phyloP scores from a whole-genome alignment of 129 eudicot species.

The Helianthus tuberosus region DNA sequence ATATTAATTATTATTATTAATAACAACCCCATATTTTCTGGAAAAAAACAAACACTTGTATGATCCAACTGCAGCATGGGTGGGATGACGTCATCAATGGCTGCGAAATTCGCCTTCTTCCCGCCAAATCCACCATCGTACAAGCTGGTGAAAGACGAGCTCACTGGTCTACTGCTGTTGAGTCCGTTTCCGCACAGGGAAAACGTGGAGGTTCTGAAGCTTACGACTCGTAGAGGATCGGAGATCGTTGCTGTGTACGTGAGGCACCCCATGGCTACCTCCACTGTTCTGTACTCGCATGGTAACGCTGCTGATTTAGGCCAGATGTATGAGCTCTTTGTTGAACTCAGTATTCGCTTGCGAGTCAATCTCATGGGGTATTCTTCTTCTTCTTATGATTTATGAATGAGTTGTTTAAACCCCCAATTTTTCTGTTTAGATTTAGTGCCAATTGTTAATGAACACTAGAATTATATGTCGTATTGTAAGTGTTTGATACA shows the following conservation, averaged over 20 bases:
- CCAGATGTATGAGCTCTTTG: slow-evolving; percentile 89
- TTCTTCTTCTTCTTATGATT: neutral
- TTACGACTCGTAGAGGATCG: slow-evolving; percentile 68
- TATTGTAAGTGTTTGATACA: neutral
- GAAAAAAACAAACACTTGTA: neutral
- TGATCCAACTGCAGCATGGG: slow-evolving; percentile 48
- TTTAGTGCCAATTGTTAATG: neutral
- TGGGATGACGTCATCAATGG: slow-evolving; percentile 98
- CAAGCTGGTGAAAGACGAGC: slow-evolving; percentile 67
- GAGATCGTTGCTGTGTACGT: slow-evolving; percentile 75
- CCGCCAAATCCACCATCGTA: slow-evolving; percentile 92
- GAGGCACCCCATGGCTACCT: slow-evolving; percentile 75
- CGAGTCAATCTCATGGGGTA: slow-evolving; percentile 87
- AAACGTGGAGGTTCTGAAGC: slow-evolving; percentile 69
- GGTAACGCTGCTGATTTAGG: slow-evolving; percentile 96
- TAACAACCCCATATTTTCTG: slow-evolving; percentile 7
- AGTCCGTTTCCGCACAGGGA: slow-evolving; percentile 86
- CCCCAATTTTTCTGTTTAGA: neutral
- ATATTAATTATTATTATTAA: too few species aligned
- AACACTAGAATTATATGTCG: neutral
- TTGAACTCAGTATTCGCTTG: slow-evolving; percentile 74
- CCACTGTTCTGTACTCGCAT: slow-evolving; percentile 76
- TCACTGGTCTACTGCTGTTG: slow-evolving; percentile 64
- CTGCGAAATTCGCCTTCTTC: slow-evolving; percentile 91
- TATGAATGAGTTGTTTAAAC: neutral